Evolutionary conservation across 2,329 filamentous ascomycete genomes (phyloP), one percentile per base, ranked within the genome.

Genomic region (Hymenoscyphus fraxineus): DNA sequence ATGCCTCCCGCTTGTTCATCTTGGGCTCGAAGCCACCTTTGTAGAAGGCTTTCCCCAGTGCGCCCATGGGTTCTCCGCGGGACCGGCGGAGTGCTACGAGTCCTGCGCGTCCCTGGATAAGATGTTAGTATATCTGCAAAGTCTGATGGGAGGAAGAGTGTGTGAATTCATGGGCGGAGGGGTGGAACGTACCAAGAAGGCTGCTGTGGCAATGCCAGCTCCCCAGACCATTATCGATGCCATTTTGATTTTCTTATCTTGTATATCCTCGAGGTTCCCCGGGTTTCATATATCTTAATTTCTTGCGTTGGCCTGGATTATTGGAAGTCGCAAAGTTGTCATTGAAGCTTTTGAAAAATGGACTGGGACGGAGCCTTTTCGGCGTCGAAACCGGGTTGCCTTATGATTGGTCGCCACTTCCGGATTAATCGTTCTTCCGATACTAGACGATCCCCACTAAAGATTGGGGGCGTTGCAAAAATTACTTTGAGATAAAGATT

Each of bases 21-120:
- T 90, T 91, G 66, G 88, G 83, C 81, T 99, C 95, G 76, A 99
- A 99, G n/a, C 95, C 95, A 71, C 95, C 95, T 80, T 98, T 99
- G 84, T 97, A 98, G 76, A 93, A 99, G 54, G 93, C 88, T 78
- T 93, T 93, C 73, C 95, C 95, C 72, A 97, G 81, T 41, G 90
- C 88, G 70, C 90, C 90, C 58, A 91, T 83, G 68, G 80, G 80
- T 65, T 89, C 89, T 68, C 91, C 90, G 67, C 90, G 85, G 66
- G 90, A 96, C 73, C 92, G 87, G 68, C 93, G 88, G 78, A 93
- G 86, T 71, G 95, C 95, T 73, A 98, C 90, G 47, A 96, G 85
- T 73, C 93, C 94, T 66, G 95, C 94, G 75, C 95, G 92, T 70
- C 95, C 94, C 93, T 97, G 73, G 51, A 61, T 32, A 47, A 3